Percentiles rank a stretch among this genome's conserved stretches.
Evolutionary conservation across 768 basidiomycete species (phyloP).

Genomic region (Russula vinacea): DNA sequence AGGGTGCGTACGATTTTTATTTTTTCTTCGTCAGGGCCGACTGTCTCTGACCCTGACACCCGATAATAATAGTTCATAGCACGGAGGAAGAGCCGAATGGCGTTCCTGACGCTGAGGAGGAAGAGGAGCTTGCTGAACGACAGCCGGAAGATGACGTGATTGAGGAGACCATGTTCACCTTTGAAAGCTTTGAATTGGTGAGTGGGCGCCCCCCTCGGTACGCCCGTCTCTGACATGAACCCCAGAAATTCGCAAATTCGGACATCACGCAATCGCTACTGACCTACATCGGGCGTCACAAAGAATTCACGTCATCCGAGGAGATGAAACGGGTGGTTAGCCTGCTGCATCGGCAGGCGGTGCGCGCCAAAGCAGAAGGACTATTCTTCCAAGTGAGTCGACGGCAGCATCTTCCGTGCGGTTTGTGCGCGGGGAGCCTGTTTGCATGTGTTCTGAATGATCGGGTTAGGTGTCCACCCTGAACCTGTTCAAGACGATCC

Average conservation of each 20-base stretch:
- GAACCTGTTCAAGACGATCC: constrained; percentile 80
- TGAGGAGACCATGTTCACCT: constrained; percentile 85
- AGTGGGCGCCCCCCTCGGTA: constrained; percentile 34
- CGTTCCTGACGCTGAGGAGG: constrained; percentile 66
- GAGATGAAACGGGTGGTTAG: constrained; percentile 87
- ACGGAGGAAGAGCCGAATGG: constrained; percentile 41
- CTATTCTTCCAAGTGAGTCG: constrained; percentile 86
- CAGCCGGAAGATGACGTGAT: constrained; percentile 51
- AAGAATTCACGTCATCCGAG: constrained; percentile 73
- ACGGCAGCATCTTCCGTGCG: background rate
- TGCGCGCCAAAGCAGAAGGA: constrained; percentile 89
- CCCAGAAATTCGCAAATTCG: constrained; percentile 84
- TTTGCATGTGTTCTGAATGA: constrained; percentile 1
- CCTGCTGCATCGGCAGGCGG: constrained; percentile 86
- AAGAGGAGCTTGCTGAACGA: constrained; percentile 53
- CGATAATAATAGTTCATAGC: constrained; percentile 12
- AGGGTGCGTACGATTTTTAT: constrained; percentile 21
- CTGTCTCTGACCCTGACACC: background rate
- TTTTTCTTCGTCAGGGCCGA: background rate
- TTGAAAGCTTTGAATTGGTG: constrained; percentile 88
- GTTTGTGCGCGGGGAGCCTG: constrained; percentile 17
- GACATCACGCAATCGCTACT: constrained; percentile 84
- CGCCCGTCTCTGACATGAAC: constrained; percentile 27
- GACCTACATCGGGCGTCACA: constrained; percentile 77
- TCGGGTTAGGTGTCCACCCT: constrained; percentile 77